A percentile compares a stretch with the other conserved stretches of the same genome.
These are phyloP conservation scores for Neurospora sp. DNA, from an alignment of 495 filamentous ascomycete genomes.

Conservation along the genomic window DNA sequence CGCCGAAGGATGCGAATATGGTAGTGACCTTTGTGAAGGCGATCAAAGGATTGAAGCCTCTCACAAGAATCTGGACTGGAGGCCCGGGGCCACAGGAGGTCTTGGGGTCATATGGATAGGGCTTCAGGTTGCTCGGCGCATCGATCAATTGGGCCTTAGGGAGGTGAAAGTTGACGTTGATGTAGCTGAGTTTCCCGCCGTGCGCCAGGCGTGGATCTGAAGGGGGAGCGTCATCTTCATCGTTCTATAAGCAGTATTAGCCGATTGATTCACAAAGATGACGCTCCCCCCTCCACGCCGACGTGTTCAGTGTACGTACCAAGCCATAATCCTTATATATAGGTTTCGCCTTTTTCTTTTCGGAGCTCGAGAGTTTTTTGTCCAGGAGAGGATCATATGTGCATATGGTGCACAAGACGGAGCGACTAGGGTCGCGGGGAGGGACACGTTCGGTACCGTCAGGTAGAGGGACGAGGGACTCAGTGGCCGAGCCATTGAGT, in stretches of 20 bases:
- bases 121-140: constrained; percentile 67
- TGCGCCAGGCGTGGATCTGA: constrained; percentile 68
- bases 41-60: constrained; percentile 85
- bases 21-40: constrained; percentile 67
- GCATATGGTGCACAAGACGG: constrained; percentile 56
- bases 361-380: constrained; percentile 44
- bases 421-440: constrained; percentile 49
- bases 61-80: constrained; percentile 79
- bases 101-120: constrained; percentile 65
- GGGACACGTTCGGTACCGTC: constrained; percentile 41
- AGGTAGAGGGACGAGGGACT: constrained; percentile 38
- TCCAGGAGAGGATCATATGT: constrained; percentile 58
- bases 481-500: constrained; percentile 24
- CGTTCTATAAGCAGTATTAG: constrained; percentile 39
- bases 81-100: constrained; percentile 84
- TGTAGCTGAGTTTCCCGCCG: constrained; percentile 43
- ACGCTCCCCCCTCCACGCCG: constrained; percentile 37
- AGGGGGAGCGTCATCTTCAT: constrained; percentile 57
- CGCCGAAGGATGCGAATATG: constrained; percentile 77
- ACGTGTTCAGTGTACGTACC: constrained; percentile 45
- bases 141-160: constrained; percentile 63
- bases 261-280: constrained; percentile 43
- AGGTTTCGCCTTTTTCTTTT: constrained; percentile 56
- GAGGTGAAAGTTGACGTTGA: constrained; percentile 56
- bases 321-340: constrained; percentile 62